Conservation (phyloP, 371 early-diverging fungal species). For the Zychaea mexicana region DNA sequence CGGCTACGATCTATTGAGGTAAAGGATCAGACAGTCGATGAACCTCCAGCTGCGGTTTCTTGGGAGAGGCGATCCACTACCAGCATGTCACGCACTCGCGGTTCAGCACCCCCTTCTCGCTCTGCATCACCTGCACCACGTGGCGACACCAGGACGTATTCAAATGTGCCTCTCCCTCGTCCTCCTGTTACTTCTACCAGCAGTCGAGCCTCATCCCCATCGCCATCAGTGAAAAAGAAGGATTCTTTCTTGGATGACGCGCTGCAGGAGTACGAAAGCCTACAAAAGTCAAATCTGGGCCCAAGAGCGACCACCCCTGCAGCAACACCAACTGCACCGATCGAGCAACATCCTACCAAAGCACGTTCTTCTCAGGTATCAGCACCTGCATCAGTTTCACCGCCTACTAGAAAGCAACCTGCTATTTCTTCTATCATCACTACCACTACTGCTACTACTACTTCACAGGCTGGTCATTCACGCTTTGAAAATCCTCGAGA, state of each 20-base stretch:
- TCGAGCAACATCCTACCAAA: neutral
- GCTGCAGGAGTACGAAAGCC: neutral
- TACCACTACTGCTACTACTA: neutral
- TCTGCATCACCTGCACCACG: conserved; percentile 4
- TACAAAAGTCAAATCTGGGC: neutral
- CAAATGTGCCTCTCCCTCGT: neutral
- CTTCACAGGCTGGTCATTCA: neutral
- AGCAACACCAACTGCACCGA: neutral
- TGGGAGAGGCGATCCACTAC: conserved; percentile 11
- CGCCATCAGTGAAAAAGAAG: neutral
- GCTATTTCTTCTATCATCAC: too few relatives aligned
- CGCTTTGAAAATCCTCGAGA: conserved; percentile 18
- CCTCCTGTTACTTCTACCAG: neutral
- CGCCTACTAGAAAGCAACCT: neutral
- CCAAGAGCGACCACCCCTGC: neutral
- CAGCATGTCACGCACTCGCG: neutral
- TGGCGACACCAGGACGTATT: too few relatives aligned
- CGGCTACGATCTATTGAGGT: conserved; percentile 63
- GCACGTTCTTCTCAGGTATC: conserved; percentile 8
- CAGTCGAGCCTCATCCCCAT: neutral
- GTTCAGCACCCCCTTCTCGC: conserved; percentile 6
- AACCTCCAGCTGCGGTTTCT: neutral
- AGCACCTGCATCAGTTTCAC: too few relatives aligned
- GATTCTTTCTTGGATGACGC: neutral
- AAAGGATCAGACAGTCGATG: conserved; percentile 19